Percentiles rank a stretch among this genome's conserved stretches.
These are phyloP conservation scores for Globisporangium spinosum DNA, from an alignment of 352 stramenopile genomes.

Conservation along the genomic window DNA sequence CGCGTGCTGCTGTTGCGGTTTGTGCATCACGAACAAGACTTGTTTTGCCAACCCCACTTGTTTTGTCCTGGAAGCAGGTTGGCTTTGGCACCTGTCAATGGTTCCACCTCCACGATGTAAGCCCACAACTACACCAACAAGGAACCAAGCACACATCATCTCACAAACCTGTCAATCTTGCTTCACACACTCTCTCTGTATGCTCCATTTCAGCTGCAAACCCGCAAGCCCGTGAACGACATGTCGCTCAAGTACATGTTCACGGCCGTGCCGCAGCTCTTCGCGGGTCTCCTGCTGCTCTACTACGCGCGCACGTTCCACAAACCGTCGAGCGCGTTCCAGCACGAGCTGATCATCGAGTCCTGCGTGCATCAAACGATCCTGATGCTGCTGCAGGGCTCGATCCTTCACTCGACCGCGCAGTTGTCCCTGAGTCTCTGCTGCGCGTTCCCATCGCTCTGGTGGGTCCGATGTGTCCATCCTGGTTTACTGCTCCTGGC, in stretches of 20 bases:
- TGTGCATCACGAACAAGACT: too few species aligned
- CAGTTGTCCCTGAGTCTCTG: constrained; percentile 46
- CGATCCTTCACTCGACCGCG: constrained; percentile 44
- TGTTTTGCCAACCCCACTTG: background rate
- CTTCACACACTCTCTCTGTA: background rate
- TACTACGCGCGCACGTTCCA: constrained; percentile 65
- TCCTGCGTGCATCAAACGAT: constrained; percentile 56
- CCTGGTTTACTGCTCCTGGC: background rate
- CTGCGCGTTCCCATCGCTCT: constrained; percentile 46
- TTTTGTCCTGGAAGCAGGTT: constrained; percentile 17
- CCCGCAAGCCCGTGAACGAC: constrained; percentile 31
- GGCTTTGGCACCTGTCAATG: constrained; percentile 47
- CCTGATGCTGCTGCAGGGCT: constrained; percentile 30
- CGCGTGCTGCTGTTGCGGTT: too few species aligned
- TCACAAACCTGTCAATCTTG: background rate
- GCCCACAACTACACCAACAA: background rate
- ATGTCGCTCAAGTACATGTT: constrained; percentile 58
- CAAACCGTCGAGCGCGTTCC: constrained; percentile 32
- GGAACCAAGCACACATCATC: too few species aligned
- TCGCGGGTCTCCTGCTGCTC: constrained; percentile 41
- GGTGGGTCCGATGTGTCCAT: constrained; percentile 24
- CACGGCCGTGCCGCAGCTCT: constrained; percentile 42
- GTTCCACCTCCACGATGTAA: constrained; percentile 48
- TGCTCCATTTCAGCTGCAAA: constrained; percentile 26
- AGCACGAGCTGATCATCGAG: constrained; percentile 46